These are phyloP conservation scores for Amanita rubescens DNA, from an alignment of 768 basidiomycete genomes.

Conservation along the genomic window DNA sequence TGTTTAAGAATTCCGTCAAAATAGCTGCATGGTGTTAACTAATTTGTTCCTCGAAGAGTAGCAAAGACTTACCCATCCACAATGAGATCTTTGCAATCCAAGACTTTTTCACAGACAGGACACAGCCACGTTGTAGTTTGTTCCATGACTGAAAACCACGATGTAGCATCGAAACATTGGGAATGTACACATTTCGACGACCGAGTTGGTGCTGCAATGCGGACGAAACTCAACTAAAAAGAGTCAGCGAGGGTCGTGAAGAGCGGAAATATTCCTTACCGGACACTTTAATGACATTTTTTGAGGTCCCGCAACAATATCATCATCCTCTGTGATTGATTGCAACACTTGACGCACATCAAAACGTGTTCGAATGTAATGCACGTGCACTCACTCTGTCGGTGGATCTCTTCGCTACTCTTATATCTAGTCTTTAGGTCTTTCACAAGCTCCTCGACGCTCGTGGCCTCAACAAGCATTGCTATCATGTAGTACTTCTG, in stretches of 20 bases:
- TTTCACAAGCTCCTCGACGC: conserved; percentile 62
- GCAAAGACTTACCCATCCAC: conserved; percentile 71
- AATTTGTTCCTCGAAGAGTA: conserved; percentile 1
- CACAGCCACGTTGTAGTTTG: conserved; percentile 95
- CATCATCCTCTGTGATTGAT: conserved; percentile 67
- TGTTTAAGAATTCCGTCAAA: conserved; percentile 77
- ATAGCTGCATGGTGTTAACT: conserved; percentile 46
- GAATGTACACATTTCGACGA: conserved; percentile 84
- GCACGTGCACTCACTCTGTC: conserved; percentile 47
- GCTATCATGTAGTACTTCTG: conserved; percentile 86
- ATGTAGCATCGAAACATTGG: conserved; percentile 92
- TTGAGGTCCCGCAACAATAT: conserved; percentile 84
- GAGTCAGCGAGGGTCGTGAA: conserved; percentile 15
- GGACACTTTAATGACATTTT: conserved; percentile 93
- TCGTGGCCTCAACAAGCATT: conserved; percentile 75
- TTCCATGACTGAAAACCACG: conserved; percentile 94
- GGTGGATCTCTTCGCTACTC: conserved; percentile 54
- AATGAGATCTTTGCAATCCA: conserved; percentile 77
- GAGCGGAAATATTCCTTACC: conserved; percentile 39
- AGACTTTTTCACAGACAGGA: conserved; percentile 80
- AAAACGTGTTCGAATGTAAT: neutral
- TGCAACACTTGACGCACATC: conserved; percentile 42
- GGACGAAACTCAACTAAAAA: conserved; percentile 72
- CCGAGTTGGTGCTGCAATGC: conserved; percentile 78
- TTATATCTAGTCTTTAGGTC: conserved; percentile 62